Evolutionary conservation across 768 basidiomycete genomes (phyloP).

Genomic region (Lentinula detonsa): DNA sequence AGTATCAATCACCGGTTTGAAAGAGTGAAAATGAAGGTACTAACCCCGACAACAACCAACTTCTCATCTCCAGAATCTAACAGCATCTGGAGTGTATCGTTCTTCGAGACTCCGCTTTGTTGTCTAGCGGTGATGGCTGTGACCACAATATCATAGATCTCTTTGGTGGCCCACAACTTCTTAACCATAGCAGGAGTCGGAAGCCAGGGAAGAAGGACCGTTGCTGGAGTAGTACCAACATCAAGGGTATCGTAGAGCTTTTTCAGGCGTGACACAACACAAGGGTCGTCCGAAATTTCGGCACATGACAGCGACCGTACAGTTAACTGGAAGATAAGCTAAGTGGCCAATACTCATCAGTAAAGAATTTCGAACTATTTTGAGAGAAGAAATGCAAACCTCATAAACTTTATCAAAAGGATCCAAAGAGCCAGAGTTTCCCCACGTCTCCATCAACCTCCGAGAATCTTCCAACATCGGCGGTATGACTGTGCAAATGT

Average conservation of each 20-base stretch:
- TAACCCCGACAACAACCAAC: constrained; percentile 63
- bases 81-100: constrained; percentile 72
- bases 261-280: constrained; percentile 55
- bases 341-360: constrained; percentile 8
- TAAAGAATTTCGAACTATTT: not conserved
- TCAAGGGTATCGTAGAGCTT: constrained; percentile 65
- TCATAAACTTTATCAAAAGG: constrained; percentile 69
- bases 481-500: constrained; percentile 49
- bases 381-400: constrained; percentile 28
- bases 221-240: constrained; percentile 63
- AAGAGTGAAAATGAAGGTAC: constrained; percentile 14
- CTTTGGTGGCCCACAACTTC: constrained; percentile 68
- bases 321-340: constrained; percentile 72
- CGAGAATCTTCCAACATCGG: constrained; percentile 60
- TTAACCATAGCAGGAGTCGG: constrained; percentile 67
- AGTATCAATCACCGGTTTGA: constrained; percentile 6
- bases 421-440: constrained; percentile 56
- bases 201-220: constrained; percentile 72
- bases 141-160: constrained; percentile 66
- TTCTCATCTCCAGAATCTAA: constrained; percentile 66
- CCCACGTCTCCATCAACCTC: constrained; percentile 59
- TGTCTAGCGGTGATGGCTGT: constrained; percentile 51
- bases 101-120: constrained; percentile 46
- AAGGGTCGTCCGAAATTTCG: constrained; percentile 66
- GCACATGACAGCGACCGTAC: constrained; percentile 60